These are phyloP conservation scores for grape (Vitis vinifera) DNA, from an alignment of 164 flowering plant genomes.

Conservation along the genomic window ASM3070453v1 NC_081820.1:841001-841500, in stretches of 20 bases:
- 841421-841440: too few relatives aligned
- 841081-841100: slow-evolving; percentile 98
- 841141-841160: slow-evolving; percentile 96
- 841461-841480: too few relatives aligned
- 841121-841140: slow-evolving; percentile 98
- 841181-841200: slow-evolving; percentile 72
- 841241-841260: background rate
- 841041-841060: slow-evolving; percentile 99
- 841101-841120: slow-evolving; percentile 99
- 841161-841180: slow-evolving; percentile 85
- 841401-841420: too few relatives aligned
- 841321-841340: background rate
- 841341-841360: background rate
- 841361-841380: too few relatives aligned
- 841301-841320: background rate
- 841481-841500: too few relatives aligned
- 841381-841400: too few relatives aligned
- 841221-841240: slow-evolving; percentile 98
- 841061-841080: slow-evolving; percentile 99
- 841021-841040: slow-evolving; percentile 82
- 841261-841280: background rate
- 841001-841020: slow-evolving; percentile 96
- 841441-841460: too few relatives aligned
- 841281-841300: background rate
- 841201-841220: slow-evolving; percentile 88